These are phyloP conservation scores for Neonectria sp. DNA, from an alignment of 2,329 filamentous ascomycete species.

Conservation along the genomic window DNA sequence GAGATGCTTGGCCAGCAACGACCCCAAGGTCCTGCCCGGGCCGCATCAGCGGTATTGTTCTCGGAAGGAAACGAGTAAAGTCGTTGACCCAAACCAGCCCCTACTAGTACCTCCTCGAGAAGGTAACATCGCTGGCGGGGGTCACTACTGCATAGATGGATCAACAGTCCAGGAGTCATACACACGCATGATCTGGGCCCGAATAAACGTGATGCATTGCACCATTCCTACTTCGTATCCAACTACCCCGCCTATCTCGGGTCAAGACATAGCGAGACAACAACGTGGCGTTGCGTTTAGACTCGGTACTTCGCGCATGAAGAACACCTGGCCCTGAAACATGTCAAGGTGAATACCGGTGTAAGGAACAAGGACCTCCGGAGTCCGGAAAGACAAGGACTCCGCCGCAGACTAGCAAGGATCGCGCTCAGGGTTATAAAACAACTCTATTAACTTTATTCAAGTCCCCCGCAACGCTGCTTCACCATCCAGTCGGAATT, in stretches of 20 bases:
- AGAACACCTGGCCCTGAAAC: background rate
- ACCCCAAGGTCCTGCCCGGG: too few relatives aligned
- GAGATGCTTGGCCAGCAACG: too few relatives aligned
- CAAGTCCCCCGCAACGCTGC: background rate
- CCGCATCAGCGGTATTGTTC: too few relatives aligned
- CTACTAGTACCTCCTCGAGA: too few relatives aligned
- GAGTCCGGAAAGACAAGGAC: background rate
- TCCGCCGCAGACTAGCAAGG: background rate
- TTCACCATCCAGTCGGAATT: background rate
- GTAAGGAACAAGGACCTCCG: background rate
- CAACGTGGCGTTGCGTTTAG: background rate
- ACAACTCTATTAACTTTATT: background rate
- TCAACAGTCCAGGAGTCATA: too few relatives aligned
- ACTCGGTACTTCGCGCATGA: background rate
- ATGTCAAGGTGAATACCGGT: background rate
- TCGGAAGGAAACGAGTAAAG: too few relatives aligned
- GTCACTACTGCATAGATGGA: too few relatives aligned
- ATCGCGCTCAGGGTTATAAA: background rate
- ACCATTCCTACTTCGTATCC: background rate
- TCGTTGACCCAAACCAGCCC: too few relatives aligned
- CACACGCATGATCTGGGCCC: background rate
- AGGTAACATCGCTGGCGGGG: too few relatives aligned
- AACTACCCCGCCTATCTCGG: background rate
- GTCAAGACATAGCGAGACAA: background rate
- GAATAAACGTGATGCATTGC: background rate